Percentiles rank a stretch among this genome's conserved stretches.
phyloP scores from a whole-genome alignment of 495 filamentous ascomycete genomes.

The Penicillium bialowiezense region DNA sequence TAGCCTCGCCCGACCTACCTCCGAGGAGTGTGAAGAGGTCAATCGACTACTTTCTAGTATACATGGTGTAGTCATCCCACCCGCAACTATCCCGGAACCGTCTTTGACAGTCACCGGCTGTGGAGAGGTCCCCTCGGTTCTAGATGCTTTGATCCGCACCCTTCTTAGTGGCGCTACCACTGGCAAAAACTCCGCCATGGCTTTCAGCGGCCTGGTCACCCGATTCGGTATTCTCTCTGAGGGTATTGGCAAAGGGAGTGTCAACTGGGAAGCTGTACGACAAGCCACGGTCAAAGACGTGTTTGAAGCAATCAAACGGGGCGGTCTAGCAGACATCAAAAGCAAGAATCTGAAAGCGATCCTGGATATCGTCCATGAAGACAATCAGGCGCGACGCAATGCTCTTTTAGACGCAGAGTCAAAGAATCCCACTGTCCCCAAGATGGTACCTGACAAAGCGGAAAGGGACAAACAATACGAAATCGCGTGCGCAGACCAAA shows the following conservation, averaged over 20 bases:
- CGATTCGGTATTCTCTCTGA: slow-evolving; percentile 63
- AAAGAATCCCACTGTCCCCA: background rate
- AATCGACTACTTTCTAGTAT: slow-evolving; percentile 60
- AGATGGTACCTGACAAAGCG: slow-evolving; percentile 12
- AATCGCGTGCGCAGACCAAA: slow-evolving; percentile 51
- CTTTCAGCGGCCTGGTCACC: slow-evolving; percentile 68
- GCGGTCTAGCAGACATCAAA: slow-evolving; percentile 67
- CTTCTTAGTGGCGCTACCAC: slow-evolving; percentile 74
- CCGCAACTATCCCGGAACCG: slow-evolving; percentile 67
- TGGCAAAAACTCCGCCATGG: slow-evolving; percentile 60
- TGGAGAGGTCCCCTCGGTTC: slow-evolving; percentile 87
- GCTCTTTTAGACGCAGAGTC: slow-evolving; percentile 19
- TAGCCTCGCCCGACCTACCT: slow-evolving; percentile 62
- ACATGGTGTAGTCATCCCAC: slow-evolving; percentile 65
- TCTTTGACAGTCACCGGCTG: slow-evolving; percentile 83
- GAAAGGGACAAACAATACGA: slow-evolving; percentile 47
- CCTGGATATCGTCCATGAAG: slow-evolving; percentile 73
- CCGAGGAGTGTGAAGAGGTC: slow-evolving; percentile 73
- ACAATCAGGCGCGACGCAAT: slow-evolving; percentile 54
- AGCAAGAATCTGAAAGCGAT: slow-evolving; percentile 76
- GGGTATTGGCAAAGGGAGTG: slow-evolving; percentile 69
- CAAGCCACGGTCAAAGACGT: slow-evolving; percentile 59
- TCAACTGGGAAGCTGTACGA: slow-evolving; percentile 84
- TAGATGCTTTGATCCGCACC: slow-evolving; percentile 86
- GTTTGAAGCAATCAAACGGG: slow-evolving; percentile 67